Percentiles rank a stretch among this genome's conserved stretches.
Evolutionary conservation across 202 grass and related monocot species (phyloP).

Genomic region (Eragrostis tef): DNA sequence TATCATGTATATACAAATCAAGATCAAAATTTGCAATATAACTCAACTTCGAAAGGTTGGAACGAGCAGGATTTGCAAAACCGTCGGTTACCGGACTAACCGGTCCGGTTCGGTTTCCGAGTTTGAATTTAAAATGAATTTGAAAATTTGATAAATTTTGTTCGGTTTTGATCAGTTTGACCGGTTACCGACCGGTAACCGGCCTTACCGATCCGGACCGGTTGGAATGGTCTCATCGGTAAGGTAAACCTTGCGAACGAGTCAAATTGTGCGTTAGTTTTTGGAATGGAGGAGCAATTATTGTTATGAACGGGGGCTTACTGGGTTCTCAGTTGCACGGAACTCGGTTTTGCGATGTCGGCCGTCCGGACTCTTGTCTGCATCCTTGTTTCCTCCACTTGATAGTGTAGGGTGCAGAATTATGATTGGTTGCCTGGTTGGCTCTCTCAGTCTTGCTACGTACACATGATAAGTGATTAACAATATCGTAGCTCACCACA

Average conservation of each 20-base stretch:
- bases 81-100: too few species aligned
- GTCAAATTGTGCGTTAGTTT: not conserved
- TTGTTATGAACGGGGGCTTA: not conserved
- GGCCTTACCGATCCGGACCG: too few species aligned
- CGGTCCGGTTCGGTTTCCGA: too few species aligned
- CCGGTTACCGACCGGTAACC: too few species aligned
- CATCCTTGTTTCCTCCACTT: not conserved
- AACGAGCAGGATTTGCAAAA: too few species aligned
- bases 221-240: too few species aligned
- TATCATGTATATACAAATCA: too few species aligned
- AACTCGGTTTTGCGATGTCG: not conserved
- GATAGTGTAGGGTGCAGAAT: not conserved
- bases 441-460: not conserved
- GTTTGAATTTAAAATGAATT: too few species aligned
- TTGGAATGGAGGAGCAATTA: not conserved
- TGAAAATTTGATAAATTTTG: too few species aligned
- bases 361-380: not conserved
- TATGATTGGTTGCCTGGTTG: not conserved
- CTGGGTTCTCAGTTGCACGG: not conserved
- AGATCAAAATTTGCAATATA: too few species aligned
- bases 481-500: not conserved
- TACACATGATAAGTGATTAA: not conserved
- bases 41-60: not conserved
- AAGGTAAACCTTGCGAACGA: too few species aligned
- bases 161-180: too few species aligned